Evolutionary conservation across 75 land plant species (phyloP), one percentile per base, ranked within the genome.

Genomic region (Picea sitchensis): DNA sequence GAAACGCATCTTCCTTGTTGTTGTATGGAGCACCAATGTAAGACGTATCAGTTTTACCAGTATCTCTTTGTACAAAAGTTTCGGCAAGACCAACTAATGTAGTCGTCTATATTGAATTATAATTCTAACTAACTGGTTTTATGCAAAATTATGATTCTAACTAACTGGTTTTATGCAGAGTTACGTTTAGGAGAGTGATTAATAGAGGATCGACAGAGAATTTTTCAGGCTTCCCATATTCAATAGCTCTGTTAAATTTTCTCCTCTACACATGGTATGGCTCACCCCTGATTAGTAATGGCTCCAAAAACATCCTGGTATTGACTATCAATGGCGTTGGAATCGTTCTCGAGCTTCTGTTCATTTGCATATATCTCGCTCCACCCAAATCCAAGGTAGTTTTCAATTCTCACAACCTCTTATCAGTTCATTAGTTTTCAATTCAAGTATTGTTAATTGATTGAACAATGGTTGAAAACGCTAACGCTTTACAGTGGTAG

Each of bases 181-280:
- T 67, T 18, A 94, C 94, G 0, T 94, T 94, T 61, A 76, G 59
- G 47, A 89, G 90, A 79, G 90, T 94, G 12, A 78, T 87, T 51
- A 87, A 64, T 84, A 90, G 84, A 80, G 84, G 79, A 77, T 87
- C 90, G 67, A 89, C 91, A 1, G 90, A 87, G 76, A 87, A 83
- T 41, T 95, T 84, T 79, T 89, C 90, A 47, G 88, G 89, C 26
- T n/a, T 92, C 13, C 93, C 93, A 14, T 92, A 95, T 74, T 79
- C 86, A 14, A 21, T 86, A 60, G 86, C 91, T 9, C 87, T 92
- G 14, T 80, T 89, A 61, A 95, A 91, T 67, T 92, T 88, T 77
- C 84, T 92, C 79, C 72, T 92, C 0, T 92, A 90, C 81, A 84
- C 90, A 34, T 88, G 86, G 85, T 92, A 92, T 78, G 91, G 90